A percentile compares a stretch with the other conserved stretches of the same genome.
Conservation (phyloP, 2,329 filamentous ascomycete species). For the Colletotrichum sidae region DNA sequence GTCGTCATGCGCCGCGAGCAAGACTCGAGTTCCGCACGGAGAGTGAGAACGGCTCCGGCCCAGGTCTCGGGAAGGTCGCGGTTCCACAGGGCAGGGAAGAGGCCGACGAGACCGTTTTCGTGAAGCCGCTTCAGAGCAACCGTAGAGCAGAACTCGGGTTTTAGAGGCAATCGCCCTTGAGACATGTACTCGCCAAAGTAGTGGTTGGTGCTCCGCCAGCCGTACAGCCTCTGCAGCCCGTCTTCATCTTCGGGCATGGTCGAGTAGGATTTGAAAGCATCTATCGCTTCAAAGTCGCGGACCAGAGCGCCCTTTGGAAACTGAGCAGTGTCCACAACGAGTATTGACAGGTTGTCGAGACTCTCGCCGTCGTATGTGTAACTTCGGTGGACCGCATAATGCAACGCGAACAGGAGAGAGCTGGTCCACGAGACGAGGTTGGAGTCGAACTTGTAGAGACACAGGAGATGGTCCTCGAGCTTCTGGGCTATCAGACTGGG, state of each 20-base stretch:
- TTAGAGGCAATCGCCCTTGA: not conserved
- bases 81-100: slow-evolving; percentile 2
- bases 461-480: slow-evolving; percentile 11
- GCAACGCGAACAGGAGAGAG: slow-evolving; percentile 6
- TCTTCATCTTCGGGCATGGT: not conserved
- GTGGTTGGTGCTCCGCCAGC: not conserved
- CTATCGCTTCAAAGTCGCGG: slow-evolving; percentile 4
- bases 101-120: not conserved
- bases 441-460: slow-evolving; percentile 10
- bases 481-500: slow-evolving; percentile 2
- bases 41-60: slow-evolving; percentile 1
- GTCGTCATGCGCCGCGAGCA: not conserved
- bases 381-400: slow-evolving; percentile 8
- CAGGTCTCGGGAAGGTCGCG: slow-evolving; percentile 7
- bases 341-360: not conserved
- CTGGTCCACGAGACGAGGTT: slow-evolving; percentile 18
- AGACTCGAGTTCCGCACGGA: slow-evolving; percentile 3
- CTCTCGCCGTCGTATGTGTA: not conserved
- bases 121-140: not conserved
- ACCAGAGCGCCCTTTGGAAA: not conserved
- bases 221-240: not conserved
- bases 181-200: slow-evolving; percentile 9
- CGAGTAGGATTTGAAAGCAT: slow-evolving; percentile 4
- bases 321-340: not conserved
- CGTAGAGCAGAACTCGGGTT: not conserved